Base-by-base conservation (phyloP, 2,329 filamentous ascomycete species). In the Sporothrix pallida region DNA sequence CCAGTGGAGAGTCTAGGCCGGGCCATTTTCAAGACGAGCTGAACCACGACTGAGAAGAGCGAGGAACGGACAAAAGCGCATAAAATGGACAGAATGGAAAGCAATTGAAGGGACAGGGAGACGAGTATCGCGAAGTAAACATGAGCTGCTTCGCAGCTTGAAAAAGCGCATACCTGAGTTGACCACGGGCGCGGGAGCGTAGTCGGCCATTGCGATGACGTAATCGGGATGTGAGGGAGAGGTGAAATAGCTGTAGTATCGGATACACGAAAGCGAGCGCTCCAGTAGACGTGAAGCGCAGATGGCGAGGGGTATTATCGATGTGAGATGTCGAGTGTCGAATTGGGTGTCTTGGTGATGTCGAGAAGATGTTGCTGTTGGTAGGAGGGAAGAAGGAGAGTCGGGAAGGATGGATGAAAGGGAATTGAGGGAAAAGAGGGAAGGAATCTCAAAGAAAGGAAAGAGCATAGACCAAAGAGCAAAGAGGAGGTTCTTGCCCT, bases 141-240 rank as follows among this genome's bases (percentile, higher is more conserved):
- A 37, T 37, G 3, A 37, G 31, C 31, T 37, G 31, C 31, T 37
- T 37, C 3, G 7, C 31, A 37, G 31, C 31, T 5, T 2, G 46
- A 68, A 67, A 68, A 23, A 31, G 65, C 54, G 67, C 75, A 26
- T 73, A 77, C 76, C 76, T 69, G 74, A 31, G 70, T 68, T 69
- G 73, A 65, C 71, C 23, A 70, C 71, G 54, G 75, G 68, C 42
- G 72, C 50, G 54, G 70, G 13, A 23, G 70, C n/a, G 54, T 46
- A 15, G n/a, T 75, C 74, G 70, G 73, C 69, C 75, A 76, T 76
- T 73, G 63, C 74, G 63, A 76, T 77, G 75, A 76, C 74, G 75
- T 77, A 76, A 76, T 75, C 72, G 60, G 48, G 9, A 15, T 12
- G 46, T 42, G 65, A 69, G 63, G 9, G 42, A 56, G 44, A 20